phyloP scores from a whole-genome alignment of 1,139 yeast species.

The Yamadazyma atlantica region DNA sequence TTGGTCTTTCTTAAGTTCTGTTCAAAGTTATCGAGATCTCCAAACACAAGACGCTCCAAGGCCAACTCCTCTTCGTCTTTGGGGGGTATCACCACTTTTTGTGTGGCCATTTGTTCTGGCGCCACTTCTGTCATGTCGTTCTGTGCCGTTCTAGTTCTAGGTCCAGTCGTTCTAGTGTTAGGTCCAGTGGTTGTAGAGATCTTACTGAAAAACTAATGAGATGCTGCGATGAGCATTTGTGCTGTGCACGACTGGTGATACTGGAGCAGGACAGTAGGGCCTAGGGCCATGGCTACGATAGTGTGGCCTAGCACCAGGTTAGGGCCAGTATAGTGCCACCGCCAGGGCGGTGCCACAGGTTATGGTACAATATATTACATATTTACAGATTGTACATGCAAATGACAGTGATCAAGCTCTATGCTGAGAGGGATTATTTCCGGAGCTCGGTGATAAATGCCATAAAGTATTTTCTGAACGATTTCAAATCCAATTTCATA shows the following conservation, averaged over 20 bases:
- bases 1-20: conserved; percentile 57
- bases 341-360: background rate
- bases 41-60: conserved; percentile 84
- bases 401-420: no score
- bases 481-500: conserved; percentile 53
- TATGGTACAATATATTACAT: conserved; percentile 7
- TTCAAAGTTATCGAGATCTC: conserved; percentile 81
- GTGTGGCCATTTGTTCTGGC: conserved; percentile 21
- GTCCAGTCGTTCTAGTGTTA: no score
- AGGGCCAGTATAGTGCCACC: no score
- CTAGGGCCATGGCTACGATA: no score
- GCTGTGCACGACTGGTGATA: no score
- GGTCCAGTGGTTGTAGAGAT: no score
- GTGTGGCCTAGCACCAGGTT: no score
- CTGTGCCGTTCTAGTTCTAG: no score
- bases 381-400: conserved; percentile 8
- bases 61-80: conserved; percentile 81
- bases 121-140: conserved; percentile 2
- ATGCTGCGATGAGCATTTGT: no score
- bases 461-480: conserved; percentile 64
- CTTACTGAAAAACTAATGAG: no score
- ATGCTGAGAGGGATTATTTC: no score
- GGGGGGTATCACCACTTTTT: conserved; percentile 49
- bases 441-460: conserved; percentile 49
- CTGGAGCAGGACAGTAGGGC: no score